phyloP scores from a whole-genome alignment of 139 green algal species.

The Zygnema circumcarinatum region DNA sequence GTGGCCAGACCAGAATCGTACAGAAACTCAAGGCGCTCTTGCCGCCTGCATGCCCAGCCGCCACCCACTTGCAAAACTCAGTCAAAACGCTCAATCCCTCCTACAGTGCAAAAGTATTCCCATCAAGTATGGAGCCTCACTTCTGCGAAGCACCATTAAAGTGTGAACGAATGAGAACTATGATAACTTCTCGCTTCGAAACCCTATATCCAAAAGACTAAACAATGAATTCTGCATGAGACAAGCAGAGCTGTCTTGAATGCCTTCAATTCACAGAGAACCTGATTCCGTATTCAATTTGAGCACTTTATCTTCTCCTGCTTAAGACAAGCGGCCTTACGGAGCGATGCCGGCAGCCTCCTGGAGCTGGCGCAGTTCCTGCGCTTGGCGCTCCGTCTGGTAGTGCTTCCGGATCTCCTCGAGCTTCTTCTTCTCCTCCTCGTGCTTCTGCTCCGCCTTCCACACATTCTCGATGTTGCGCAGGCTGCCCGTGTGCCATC shows the following conservation, averaged over 20 bases:
- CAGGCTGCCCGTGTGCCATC: conserved; percentile 78
- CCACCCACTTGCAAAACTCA: conserved; percentile 20
- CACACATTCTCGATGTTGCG: conserved; percentile 71
- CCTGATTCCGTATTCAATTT: too few relatives aligned
- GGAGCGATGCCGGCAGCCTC: conserved; percentile 60
- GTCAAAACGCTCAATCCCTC: not conserved
- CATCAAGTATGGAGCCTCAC: too few relatives aligned
- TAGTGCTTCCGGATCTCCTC: conserved; percentile 88
- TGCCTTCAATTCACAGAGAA: too few relatives aligned
- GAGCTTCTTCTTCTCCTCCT: conserved; percentile 80
- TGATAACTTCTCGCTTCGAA: too few relatives aligned
- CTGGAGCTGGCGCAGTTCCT: conserved; percentile 70
- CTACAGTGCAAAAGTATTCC: too few relatives aligned
- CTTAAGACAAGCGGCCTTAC: too few relatives aligned
- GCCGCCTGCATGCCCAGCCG: conserved; percentile 63
- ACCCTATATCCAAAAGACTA: too few relatives aligned
- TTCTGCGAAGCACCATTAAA: too few relatives aligned
- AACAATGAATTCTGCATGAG: too few relatives aligned
- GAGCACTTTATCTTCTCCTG: too few relatives aligned
- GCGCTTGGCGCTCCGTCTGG: conserved; percentile 84
- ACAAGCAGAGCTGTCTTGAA: too few relatives aligned
- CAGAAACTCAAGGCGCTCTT: conserved; percentile 94
- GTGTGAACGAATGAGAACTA: too few relatives aligned
- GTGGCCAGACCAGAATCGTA: conserved; percentile 83
- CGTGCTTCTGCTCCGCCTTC: conserved; percentile 85